A percentile compares a stretch with the other conserved stretches of the same genome.
These are phyloP conservation scores for Plenodomus tracheiphilus DNA, from an alignment of 2,329 filamentous ascomycete species.

Conservation along the genomic window DNA sequence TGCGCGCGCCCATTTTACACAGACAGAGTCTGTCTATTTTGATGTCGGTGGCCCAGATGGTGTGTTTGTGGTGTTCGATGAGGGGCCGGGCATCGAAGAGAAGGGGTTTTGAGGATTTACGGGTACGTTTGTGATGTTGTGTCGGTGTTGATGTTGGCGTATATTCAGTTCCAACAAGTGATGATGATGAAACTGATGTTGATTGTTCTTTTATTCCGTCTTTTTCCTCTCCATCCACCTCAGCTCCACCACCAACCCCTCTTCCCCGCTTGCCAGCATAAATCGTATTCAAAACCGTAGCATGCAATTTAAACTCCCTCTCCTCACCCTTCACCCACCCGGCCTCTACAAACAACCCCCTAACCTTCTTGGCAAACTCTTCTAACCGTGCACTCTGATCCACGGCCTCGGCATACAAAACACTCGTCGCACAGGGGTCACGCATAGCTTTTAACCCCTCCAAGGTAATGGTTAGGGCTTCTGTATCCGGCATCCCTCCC, in stretches of 20 bases:
- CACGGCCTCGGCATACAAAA: constrained; percentile 66
- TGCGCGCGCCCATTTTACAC: constrained; percentile 86
- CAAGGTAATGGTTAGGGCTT: constrained; percentile 48
- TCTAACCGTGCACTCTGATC: constrained; percentile 58
- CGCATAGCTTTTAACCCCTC: constrained; percentile 65
- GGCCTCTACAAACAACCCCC: constrained; percentile 57
- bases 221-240: not conserved
- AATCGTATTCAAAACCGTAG: constrained; percentile 83
- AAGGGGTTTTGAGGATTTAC: constrained; percentile 11
- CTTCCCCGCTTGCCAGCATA: constrained; percentile 58
- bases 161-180: not conserved
- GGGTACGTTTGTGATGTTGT: no score
- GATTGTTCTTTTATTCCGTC: constrained; percentile 1
- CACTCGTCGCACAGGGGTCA: constrained; percentile 58
- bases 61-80: constrained; percentile 62
- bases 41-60: constrained; percentile 71
- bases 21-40: constrained; percentile 73
- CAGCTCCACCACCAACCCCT: no score
- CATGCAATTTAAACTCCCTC: constrained; percentile 74
- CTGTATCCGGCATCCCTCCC: constrained; percentile 28
- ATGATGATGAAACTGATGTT: no score
- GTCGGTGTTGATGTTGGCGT: no score
- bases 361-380: constrained; percentile 62
- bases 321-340: constrained; percentile 59
- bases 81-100: constrained; percentile 48